phyloP scores from a whole-genome alignment of 495 filamentous ascomycete species.

The Staphylotrichum tortipilum region DNA sequence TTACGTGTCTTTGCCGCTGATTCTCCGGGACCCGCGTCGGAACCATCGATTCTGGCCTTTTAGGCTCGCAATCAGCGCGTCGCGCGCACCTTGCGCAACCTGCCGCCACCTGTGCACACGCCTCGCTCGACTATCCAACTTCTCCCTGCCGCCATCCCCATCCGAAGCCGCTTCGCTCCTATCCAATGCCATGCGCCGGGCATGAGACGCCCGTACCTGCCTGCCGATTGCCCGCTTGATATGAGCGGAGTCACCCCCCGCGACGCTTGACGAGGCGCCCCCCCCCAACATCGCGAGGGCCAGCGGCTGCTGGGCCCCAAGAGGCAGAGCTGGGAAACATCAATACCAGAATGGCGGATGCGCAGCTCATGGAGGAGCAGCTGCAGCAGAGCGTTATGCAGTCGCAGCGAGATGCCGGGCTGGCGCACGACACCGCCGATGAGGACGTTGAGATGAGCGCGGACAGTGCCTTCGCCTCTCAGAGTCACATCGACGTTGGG shows the following conservation, averaged over 20 bases:
- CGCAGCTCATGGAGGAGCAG: conserved; percentile 44
- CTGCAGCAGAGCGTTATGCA: conserved; percentile 41
- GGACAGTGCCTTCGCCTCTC: conserved; percentile 26
- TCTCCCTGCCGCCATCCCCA: background rate
- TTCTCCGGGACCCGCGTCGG: background rate
- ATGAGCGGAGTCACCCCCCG: conserved; percentile 14
- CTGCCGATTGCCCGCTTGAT: conserved; percentile 3
- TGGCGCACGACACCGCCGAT: conserved; percentile 19
- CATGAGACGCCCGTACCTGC: conserved; percentile 13
- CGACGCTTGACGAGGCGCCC: conserved; percentile 17
- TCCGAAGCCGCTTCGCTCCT: background rate
- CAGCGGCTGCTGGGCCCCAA: background rate
- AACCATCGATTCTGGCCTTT: background rate
- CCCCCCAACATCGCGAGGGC: background rate
- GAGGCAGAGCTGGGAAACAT: conserved; percentile 3
- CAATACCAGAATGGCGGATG: conserved; percentile 33
- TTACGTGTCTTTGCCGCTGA: background rate
- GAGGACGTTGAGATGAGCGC: conserved; percentile 29
- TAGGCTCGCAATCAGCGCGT: conserved; percentile 3
- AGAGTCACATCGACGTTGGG: conserved; percentile 36
- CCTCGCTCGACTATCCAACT: conserved; percentile 1
- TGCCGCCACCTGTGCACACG: too few relatives aligned
- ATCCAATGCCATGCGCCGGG: conserved; percentile 8
- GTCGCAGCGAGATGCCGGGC: conserved; percentile 34
- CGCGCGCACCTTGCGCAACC: conserved; percentile 4